Percentiles rank a stretch among this genome's conserved stretches.
These are phyloP conservation scores for Guillardia theta DNA, from an alignment of 78 protist species.

Conservation along the genomic window DNA sequence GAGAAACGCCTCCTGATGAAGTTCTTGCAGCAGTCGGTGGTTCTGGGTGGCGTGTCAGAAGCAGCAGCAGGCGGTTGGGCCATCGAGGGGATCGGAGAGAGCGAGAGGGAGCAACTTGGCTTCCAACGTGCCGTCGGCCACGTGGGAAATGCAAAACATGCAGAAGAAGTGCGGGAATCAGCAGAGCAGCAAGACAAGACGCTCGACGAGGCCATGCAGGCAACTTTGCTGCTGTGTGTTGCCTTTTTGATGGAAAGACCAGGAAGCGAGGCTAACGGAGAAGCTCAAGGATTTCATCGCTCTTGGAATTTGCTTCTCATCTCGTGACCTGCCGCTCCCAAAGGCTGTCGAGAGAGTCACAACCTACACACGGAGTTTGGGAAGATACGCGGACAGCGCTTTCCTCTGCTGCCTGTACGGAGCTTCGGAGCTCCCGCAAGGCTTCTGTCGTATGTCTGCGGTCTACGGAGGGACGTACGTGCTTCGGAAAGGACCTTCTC, in stretches of 20 bases:
- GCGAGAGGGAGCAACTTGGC: neutral
- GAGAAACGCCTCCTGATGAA: conserved; percentile 22
- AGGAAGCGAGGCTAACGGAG: neutral
- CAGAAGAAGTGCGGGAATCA: too few species aligned
- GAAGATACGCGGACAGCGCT: neutral
- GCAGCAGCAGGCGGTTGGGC: neutral
- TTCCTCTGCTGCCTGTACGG: neutral
- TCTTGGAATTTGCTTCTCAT: neutral
- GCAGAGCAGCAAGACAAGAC: too few species aligned
- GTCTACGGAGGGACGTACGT: neutral
- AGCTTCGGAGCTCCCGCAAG: neutral
- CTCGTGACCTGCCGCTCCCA: neutral
- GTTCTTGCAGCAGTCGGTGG: neutral
- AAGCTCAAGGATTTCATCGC: neutral
- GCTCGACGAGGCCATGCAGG: too few species aligned
- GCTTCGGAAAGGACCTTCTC: too few species aligned
- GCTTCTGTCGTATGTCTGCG: neutral
- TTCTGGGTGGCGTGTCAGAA: neutral
- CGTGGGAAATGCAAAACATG: too few species aligned
- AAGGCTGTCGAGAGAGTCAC: neutral
- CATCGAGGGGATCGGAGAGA: neutral
- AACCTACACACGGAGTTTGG: neutral
- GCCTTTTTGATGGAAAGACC: too few species aligned
- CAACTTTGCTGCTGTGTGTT: too few species aligned
- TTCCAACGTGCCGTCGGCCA: neutral